Percentiles rank a stretch among this genome's conserved stretches.
Evolutionary conservation across 495 filamentous ascomycete genomes (phyloP).

Genomic region (Xylaria sp.): DNA sequence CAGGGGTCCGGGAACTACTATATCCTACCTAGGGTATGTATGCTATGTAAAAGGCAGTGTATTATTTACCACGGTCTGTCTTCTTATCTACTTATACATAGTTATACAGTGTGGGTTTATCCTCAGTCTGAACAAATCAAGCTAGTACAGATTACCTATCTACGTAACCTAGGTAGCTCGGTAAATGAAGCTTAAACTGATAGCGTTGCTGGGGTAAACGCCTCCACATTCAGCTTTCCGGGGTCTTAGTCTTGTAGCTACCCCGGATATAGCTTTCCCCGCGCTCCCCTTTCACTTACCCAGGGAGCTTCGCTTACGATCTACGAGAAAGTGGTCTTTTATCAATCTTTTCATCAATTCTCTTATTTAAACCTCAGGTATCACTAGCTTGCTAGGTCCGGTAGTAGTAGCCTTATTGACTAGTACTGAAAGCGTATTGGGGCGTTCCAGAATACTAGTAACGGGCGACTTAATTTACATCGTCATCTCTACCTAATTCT

Average conservation of each 20-base stretch:
- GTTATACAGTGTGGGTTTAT: not conserved
- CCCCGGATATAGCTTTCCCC: slow-evolving; percentile 14
- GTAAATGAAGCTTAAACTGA: not conserved
- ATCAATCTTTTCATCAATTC: not conserved
- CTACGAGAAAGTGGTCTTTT: not conserved
- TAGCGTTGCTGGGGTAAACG: not conserved
- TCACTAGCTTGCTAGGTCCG: not conserved
- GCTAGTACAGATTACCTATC: too few relatives aligned
- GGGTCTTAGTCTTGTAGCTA: not conserved
- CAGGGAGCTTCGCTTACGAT: not conserved
- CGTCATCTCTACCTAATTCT: too few relatives aligned
- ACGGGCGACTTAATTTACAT: not conserved
- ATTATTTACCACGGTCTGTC: too few relatives aligned
- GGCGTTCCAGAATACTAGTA: not conserved
- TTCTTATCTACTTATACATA: too few relatives aligned
- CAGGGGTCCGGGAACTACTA: too few relatives aligned
- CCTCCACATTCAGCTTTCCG: not conserved
- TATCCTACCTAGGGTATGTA: too few relatives aligned
- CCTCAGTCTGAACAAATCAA: not conserved
- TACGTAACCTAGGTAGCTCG: not conserved
- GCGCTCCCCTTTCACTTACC: not conserved
- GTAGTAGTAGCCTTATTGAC: too few relatives aligned
- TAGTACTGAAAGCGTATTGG: not conserved
- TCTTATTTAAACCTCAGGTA: not conserved
- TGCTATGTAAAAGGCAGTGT: too few relatives aligned